A percentile compares a stretch with the other conserved stretches of the same genome.
phyloP scores from a whole-genome alignment of 805 yeast species.

The Saccharomycopsis synnaedendra region DNA sequence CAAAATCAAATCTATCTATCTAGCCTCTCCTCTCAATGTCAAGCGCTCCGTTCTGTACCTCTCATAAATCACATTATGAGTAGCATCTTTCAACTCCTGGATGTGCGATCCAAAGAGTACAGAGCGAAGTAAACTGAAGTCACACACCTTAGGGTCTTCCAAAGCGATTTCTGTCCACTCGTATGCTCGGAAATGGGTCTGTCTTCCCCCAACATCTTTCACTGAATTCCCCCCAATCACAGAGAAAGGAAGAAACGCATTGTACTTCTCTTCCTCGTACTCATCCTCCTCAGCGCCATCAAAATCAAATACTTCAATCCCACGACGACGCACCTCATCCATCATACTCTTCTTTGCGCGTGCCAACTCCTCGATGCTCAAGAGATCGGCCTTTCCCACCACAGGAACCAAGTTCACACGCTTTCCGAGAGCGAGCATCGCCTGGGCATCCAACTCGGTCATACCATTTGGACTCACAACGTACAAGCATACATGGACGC shows the following conservation, averaged over 20 bases:
- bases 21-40: too few species aligned
- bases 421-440: constrained; percentile 57
- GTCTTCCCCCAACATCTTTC: constrained; percentile 22
- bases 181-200: constrained; percentile 40
- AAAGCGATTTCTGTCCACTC: constrained; percentile 58
- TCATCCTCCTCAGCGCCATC: background rate
- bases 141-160: constrained; percentile 38
- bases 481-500: constrained; percentile 65
- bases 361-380: constrained; percentile 53
- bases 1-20: background rate
- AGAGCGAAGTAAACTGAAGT: constrained; percentile 46
- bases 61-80: constrained; percentile 67
- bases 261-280: constrained; percentile 20
- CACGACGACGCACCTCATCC: constrained; percentile 43
- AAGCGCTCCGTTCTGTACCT: constrained; percentile 64
- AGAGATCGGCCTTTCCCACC: constrained; percentile 68
- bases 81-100: constrained; percentile 70
- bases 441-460: constrained; percentile 59
- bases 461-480: constrained; percentile 49
- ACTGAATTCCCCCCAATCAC: constrained; percentile 43
- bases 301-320: constrained; percentile 64
- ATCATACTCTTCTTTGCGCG: constrained; percentile 41
- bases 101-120: constrained; percentile 77
- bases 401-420: constrained; percentile 80
- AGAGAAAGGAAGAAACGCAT: constrained; percentile 39